Base-by-base conservation (phyloP, 208 protist species). In the Crithidia brevicula region DNA sequence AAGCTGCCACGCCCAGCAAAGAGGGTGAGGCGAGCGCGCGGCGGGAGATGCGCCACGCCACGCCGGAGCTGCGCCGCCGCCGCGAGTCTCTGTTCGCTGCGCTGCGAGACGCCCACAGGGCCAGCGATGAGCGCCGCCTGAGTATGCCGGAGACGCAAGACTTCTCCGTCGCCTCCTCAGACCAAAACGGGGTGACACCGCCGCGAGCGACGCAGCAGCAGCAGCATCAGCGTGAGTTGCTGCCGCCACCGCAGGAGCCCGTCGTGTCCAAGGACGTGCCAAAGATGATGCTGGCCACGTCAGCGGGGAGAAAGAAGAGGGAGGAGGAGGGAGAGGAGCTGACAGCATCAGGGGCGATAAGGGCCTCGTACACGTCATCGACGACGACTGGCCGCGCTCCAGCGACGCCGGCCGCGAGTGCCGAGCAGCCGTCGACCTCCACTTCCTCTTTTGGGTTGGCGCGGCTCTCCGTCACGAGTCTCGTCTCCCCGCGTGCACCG, bases 1-100 rank as follows among this genome's bases (percentile, higher is more conserved):
- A 56, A 4, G 50, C 36, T 40, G 34, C 36, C 15, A 7, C 36
- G 15, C 0, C 10, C 36, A 16, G 36, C 36, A 40, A n/a, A 47
- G 10, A 15, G 36, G 36, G 23, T 11, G 23, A 28, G 22, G 1
- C n/a, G 3, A 20, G 7, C 2, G n/a, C 2, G 1, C 59, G 45
- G 7, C 43, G 45, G 20, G 31, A 54, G 28, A 30, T 16, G 11
- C 59, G 43, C 2, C 22, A 50, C 22, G 13, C 34, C 42, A 43
- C 68, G 16, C 23, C 60, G 28, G 68, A 61, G 51, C 25, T 74
- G 23, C 31, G 54, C 16, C 70, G 31, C 15, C 54, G 47, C 0
- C 54, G 46, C 42, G 70, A 76, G n/a, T 51, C 36, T 0, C 8
- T 67, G 33, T 60, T 63, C n/a, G 52, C 69, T 6, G 38, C 60